Percentiles rank a stretch among this genome's conserved stretches.
Evolutionary conservation across 352 stramenopile species (phyloP).

Genomic region (Phytopythium ostracodes): DNA sequence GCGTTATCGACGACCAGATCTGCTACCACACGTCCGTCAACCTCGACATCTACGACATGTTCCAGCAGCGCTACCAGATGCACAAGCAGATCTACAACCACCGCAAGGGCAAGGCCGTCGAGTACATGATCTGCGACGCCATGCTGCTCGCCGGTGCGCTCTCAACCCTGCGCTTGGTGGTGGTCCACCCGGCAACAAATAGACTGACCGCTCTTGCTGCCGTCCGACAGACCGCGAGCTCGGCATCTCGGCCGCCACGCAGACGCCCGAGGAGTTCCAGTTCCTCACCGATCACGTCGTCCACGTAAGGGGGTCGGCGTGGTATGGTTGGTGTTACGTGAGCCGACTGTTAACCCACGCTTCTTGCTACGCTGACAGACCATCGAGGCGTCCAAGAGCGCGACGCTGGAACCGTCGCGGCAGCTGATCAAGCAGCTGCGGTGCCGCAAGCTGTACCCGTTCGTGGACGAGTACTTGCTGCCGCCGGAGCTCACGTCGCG

Average conservation of each 20-base stretch:
- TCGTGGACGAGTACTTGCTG: constrained; percentile 80
- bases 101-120: constrained; percentile 83
- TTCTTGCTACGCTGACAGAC: constrained; percentile 15
- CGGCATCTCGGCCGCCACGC: constrained; percentile 58
- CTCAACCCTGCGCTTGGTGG: neutral
- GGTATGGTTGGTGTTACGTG: neutral
- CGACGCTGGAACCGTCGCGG: constrained; percentile 39
- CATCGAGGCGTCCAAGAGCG: constrained; percentile 75
- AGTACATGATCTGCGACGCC: constrained; percentile 90
- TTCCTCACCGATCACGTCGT: constrained; percentile 76
- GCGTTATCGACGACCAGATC: constrained; percentile 84
- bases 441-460: constrained; percentile 77
- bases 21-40: constrained; percentile 89
- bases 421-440: constrained; percentile 71
- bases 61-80: constrained; percentile 88
- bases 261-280: constrained; percentile 64
- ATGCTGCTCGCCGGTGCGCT: constrained; percentile 56
- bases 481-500: constrained; percentile 42
- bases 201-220: neutral
- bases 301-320: constrained; percentile 31
- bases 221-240: constrained; percentile 49
- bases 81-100: constrained; percentile 91
- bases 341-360: neutral
- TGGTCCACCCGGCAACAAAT: neutral
- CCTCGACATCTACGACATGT: constrained; percentile 87